Conservation (phyloP, 805 yeast genomes). For the Blastobotrys mokoenaii region DNA sequence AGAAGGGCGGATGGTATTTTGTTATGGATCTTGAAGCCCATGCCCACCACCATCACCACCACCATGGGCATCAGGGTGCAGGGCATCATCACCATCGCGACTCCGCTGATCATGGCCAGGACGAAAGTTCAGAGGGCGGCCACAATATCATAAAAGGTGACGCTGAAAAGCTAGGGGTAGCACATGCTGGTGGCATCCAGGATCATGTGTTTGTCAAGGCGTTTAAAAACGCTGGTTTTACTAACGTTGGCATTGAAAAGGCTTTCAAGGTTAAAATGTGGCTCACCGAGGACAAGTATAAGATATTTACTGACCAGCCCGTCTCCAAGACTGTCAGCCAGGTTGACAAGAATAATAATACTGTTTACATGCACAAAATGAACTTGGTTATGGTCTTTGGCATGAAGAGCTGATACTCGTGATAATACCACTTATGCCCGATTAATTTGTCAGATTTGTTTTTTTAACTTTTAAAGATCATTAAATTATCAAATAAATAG, state of each 20-base stretch:
- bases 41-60: not conserved
- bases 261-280: not conserved
- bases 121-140: not conserved
- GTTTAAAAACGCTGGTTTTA: not conserved
- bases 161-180: conserved; percentile 3
- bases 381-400: conserved; percentile 11
- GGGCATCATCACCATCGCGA: not conserved
- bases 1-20: conserved; percentile 15
- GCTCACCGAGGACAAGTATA: not conserved
- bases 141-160: conserved; percentile 5
- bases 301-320: too few species aligned
- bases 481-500: not conserved
- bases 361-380: not conserved
- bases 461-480: too few species aligned
- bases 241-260: not conserved
- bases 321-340: not conserved
- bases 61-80: conserved; percentile 4
- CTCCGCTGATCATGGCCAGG: conserved; percentile 9
- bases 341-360: not conserved
- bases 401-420: not conserved
- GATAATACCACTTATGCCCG: too few species aligned
- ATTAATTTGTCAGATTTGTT: too few species aligned
- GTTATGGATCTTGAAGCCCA: conserved; percentile 12
- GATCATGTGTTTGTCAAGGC: not conserved
- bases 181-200: not conserved